Base-by-base conservation (phyloP, 2,329 filamentous ascomycete species). In the Diaporthe aspalathi region DNA sequence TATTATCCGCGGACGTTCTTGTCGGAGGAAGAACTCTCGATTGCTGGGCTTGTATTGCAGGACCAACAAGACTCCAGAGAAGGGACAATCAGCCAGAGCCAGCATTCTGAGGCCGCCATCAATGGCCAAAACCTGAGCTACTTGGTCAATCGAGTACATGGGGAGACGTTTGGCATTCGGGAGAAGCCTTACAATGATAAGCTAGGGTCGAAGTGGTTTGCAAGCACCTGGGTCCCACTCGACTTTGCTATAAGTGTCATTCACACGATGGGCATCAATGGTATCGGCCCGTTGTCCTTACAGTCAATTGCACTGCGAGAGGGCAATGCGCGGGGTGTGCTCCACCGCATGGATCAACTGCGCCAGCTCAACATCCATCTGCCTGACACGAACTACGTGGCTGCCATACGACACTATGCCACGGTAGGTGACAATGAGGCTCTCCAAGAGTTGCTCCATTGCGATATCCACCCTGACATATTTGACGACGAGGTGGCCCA, bases 171-270 rank as follows among this genome's bases (percentile, higher is more conserved):
- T 72, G 80, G 81, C 27, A 80, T 83, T 32, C 74, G 74, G 17
- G 81, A 81, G 45, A 89, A 87, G 72, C 80, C 81, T 11, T 88
- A 90, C 73, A 91, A 89, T 76, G 93, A 96, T 79, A 81, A 84
- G 0, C 87, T 97, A 38, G 92, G 93, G 22, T 92, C 94, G n/a
- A 89, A 91, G 74, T 90, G 94, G 83, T 95, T 97, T 78, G 94
- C 94, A 12, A 91, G 86, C 70, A 83, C 83, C 22, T 92, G 93
- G 79, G 87, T 96, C 27, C 89, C 91, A 1, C 84, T 94, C 12
- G 90, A 95, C 70, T 88, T 92, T 74, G 89, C 94, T 32, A 89
- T 97, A 68, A 88, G 88, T 43, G 87, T 93, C 8, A 83, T 96
- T 22, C 85, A 88, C 70, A 89, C 92, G 76, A 88, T 97, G 66